Percentiles rank a stretch among this genome's conserved stretches.
Evolutionary conservation across 2,329 filamentous ascomycete genomes (phyloP).

Genomic region (Trichophaea hybrida): DNA sequence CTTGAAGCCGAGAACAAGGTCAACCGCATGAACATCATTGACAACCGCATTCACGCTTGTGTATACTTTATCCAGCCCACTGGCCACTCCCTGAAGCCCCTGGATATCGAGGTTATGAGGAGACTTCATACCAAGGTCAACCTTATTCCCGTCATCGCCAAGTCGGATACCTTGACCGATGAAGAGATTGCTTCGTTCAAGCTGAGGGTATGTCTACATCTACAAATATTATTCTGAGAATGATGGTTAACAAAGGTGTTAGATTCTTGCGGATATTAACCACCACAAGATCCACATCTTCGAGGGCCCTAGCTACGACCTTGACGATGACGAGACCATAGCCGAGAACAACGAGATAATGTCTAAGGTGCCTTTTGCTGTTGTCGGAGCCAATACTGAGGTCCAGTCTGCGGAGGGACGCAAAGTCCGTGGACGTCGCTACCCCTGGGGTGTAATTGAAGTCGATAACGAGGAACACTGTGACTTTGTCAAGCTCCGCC

Average conservation of each 20-base stretch:
- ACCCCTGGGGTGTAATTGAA: constrained; percentile 97
- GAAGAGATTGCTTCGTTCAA: constrained; percentile 94
- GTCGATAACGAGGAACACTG: constrained; percentile 99
- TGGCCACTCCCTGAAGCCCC: constrained; percentile 91
- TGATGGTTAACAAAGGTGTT: constrained; percentile 16
- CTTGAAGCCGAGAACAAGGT: constrained; percentile 99
- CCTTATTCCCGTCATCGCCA: constrained; percentile 96
- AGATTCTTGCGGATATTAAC: constrained; percentile 96
- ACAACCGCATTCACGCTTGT: constrained; percentile 97
- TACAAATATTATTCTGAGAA: neutral
- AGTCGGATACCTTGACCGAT: constrained; percentile 93
- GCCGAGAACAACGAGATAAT: constrained; percentile 99
- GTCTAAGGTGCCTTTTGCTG: constrained; percentile 97
- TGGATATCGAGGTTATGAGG: constrained; percentile 99
- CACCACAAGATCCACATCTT: constrained; percentile 98
- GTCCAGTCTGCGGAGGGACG: constrained; percentile 82
- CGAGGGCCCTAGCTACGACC: constrained; percentile 93
- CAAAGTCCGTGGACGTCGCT: constrained; percentile 87
- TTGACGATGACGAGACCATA: constrained; percentile 98
- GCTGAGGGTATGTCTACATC: constrained; percentile 58
- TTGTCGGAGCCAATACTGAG: constrained; percentile 92
- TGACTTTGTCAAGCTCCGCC: constrained; percentile 97
- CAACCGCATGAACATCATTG: constrained; percentile 99
- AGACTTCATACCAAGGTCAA: constrained; percentile 99
- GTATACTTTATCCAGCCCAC: constrained; percentile 99